Evolutionary conservation across 2,329 filamentous ascomycete species (phyloP).

Genomic region (Fusarium fujikuroi): DNA sequence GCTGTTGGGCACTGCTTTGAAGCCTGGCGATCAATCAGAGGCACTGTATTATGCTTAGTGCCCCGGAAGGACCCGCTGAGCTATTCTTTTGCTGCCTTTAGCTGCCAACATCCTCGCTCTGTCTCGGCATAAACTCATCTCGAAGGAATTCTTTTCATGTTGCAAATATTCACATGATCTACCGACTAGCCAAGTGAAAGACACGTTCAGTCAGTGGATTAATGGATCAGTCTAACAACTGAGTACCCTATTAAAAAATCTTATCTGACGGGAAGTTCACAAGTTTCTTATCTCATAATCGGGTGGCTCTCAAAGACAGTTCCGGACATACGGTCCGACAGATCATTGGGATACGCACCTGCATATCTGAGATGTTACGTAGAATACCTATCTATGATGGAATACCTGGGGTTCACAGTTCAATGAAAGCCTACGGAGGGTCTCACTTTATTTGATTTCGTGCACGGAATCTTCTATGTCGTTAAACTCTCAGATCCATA

Average conservation of each 20-base stretch:
- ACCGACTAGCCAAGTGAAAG: not conserved
- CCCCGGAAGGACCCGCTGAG: conserved; percentile 43
- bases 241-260: not conserved
- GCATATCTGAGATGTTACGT: not conserved
- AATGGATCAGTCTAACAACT: not conserved
- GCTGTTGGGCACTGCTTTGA: conserved; percentile 21
- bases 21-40: conserved; percentile 41
- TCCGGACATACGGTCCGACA: not conserved
- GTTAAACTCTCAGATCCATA: not conserved
- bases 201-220: not conserved
- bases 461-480: not conserved
- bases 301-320: not conserved
- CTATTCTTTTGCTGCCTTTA: conserved; percentile 22
- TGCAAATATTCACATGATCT: conserved; percentile 22
- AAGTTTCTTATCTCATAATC: not conserved
- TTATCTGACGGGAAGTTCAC: not conserved
- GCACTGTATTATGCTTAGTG: conserved; percentile 45
- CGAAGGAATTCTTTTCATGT: conserved; percentile 7
- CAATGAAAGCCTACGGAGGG: not conserved
- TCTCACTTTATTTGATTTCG: not conserved
- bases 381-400: not conserved
- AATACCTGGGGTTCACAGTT: not conserved
- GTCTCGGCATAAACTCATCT: conserved; percentile 43
- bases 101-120: conserved; percentile 36
- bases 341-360: not conserved